phyloP scores from a whole-genome alignment of 2,329 filamentous ascomycete species.

The Bisporella sp. region DNA sequence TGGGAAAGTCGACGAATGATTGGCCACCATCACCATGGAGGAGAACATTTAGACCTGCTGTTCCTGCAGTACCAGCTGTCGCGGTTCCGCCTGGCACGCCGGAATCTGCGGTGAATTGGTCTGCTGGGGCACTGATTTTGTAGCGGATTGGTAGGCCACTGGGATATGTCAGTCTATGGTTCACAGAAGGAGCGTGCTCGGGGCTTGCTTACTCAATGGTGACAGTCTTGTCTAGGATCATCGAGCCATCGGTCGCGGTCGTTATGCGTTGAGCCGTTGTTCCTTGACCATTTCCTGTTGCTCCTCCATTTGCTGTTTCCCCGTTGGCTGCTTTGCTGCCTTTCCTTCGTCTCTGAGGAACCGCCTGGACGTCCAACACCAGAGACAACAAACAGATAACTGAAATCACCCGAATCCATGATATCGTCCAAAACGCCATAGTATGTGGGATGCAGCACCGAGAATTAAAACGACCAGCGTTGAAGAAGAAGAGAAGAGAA shows the following conservation, averaged over 20 bases:
- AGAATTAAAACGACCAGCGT: no score
- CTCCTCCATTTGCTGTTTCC: not conserved
- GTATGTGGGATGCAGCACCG: no score
- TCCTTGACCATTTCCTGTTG: not conserved
- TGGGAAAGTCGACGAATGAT: constrained; percentile 68
- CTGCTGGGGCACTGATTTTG: constrained; percentile 46
- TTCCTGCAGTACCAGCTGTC: constrained; percentile 25
- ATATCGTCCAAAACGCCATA: no score
- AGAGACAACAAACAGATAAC: no score
- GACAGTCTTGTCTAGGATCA: constrained; percentile 47
- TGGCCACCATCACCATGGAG: constrained; percentile 54
- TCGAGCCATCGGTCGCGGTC: constrained; percentile 44
- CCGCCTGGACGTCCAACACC: no score
- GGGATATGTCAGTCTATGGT: not conserved
- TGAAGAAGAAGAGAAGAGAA: no score
- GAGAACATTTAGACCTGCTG: constrained; percentile 47
- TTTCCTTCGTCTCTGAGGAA: no score
- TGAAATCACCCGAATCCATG: no score
- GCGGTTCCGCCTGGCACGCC: constrained; percentile 39
- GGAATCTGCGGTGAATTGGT: constrained; percentile 43
- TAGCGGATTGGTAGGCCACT: constrained; percentile 48
- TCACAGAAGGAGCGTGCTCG: constrained; percentile 5
- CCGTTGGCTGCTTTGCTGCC: no score
- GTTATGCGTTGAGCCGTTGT: constrained; percentile 10
- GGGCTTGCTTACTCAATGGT: constrained; percentile 40